These are phyloP conservation scores for Takakia lepidozioides DNA, from an alignment of 225 moss, liverwort and hornwort genomes.

Conservation along the genomic window DNA sequence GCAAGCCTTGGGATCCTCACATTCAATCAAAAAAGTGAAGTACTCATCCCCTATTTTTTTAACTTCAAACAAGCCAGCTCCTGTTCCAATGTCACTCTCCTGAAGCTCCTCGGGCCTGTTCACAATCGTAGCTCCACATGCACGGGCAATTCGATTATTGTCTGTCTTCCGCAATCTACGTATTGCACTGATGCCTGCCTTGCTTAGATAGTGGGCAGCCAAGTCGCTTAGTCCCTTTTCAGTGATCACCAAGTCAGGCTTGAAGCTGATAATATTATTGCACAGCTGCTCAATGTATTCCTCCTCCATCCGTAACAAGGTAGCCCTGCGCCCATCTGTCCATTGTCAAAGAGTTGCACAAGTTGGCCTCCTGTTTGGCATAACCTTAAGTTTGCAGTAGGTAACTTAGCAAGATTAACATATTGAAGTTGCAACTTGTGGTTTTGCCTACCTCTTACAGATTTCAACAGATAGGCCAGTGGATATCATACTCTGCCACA, in stretches of 20 bases:
- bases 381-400: no score
- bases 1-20: slow-evolving; percentile 82
- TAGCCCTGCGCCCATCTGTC: slow-evolving; percentile 48
- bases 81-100: slow-evolving; percentile 76
- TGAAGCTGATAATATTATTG: slow-evolving; percentile 73
- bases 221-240: slow-evolving; percentile 90
- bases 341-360: no score
- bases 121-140: slow-evolving; percentile 83
- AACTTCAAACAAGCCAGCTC: slow-evolving; percentile 72
- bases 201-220: slow-evolving; percentile 78
- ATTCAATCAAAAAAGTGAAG: slow-evolving; percentile 73
- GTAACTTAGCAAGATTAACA: no score
- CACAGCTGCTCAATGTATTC: slow-evolving; percentile 79
- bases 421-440: no score
- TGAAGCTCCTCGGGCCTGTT: slow-evolving; percentile 82
- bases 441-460: no score
- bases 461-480: no score
- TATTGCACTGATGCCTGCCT: slow-evolving; percentile 78
- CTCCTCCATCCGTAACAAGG: slow-evolving; percentile 80
- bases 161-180: slow-evolving; percentile 86
- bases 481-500: no score
- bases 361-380: no score
- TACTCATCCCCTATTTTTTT: slow-evolving; percentile 89
- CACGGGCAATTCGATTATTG: slow-evolving; percentile 80
- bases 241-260: slow-evolving; percentile 79